Base-by-base conservation (phyloP, 495 filamentous ascomycete genomes). In the Penicillium canescens region DNA sequence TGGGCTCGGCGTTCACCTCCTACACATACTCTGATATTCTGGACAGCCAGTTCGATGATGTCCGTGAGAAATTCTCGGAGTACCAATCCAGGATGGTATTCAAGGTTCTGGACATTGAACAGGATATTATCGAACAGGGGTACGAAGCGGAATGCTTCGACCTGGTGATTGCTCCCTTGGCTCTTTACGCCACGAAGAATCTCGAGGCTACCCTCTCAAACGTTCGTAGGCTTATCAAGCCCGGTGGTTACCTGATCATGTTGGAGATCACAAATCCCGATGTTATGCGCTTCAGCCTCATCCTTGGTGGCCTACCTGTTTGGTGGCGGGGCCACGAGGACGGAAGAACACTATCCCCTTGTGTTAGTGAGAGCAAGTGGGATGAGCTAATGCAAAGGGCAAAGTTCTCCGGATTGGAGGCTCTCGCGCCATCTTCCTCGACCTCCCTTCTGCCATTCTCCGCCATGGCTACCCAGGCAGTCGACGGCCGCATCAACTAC, bases 1-100 rank as follows among this genome's bases (percentile, higher is more conserved):
- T 66, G 14, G 56, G 50, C 4, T 31, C 26, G 1, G 51, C 49
- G 0, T 63, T 67, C 46, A 40, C 59, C 1, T 57, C 58, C 21
- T 84, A 84, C 50, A 81, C 75, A 10, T 80, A 71, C 58, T 82
- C 82, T 3, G 80, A 85, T 52, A 72, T 83, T 18, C 70, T 73
- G 2, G 41, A 60, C 6, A 69, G 55, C 12, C 77, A 74, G 51
- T 79, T 84, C 43, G 66, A 68, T 1, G 24, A 54, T 2, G 61
- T 60, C 0, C 49, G 54, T 14, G 52, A 72, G 13, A 51, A 34
- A 3, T 52, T 74, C 13, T 11, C 46, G 2, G 23, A 46, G 14
- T 43, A 61, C 7, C 49, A 49, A 2, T 46, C 69, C 0, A 64
- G 55, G 20, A 74, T 83, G 68, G 62, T 51, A 2, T 85, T 75